phyloP scores from a whole-genome alignment of 345 rosid species.

The Chamaenerion angustifolium region DNA sequence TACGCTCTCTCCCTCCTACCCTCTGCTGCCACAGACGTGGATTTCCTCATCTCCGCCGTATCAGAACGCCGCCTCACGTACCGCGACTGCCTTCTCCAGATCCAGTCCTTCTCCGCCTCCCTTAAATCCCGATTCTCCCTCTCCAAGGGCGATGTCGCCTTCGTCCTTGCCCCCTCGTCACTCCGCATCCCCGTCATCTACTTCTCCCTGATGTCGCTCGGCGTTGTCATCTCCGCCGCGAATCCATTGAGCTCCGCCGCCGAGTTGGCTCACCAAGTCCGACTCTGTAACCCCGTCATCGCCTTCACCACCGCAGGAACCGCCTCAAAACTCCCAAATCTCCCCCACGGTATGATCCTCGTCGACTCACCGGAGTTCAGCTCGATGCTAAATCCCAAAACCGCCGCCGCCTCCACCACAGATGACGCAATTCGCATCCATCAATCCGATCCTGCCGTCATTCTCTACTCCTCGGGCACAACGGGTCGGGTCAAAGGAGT shows the following conservation, averaged over 20 bases:
- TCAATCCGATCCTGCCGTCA: conserved; percentile 60
- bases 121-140: conserved; percentile 30
- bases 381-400: conserved; percentile 16
- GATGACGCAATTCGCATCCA: conserved; percentile 12
- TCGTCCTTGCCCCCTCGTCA: conserved; percentile 51
- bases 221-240: conserved; percentile 58
- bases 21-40: conserved; percentile 10
- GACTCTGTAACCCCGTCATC: conserved; percentile 42
- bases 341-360: conserved; percentile 30
- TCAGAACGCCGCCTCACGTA: conserved; percentile 30
- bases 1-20: conserved; percentile 40
- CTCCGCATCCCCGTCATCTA: conserved; percentile 47
- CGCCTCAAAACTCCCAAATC: conserved; percentile 25
- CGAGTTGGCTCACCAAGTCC: conserved; percentile 46
- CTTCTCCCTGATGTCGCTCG: conserved; percentile 60
- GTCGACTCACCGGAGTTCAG: conserved; percentile 68
- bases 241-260: conserved; percentile 48
- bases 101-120: conserved; percentile 32
- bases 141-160: conserved; percentile 43
- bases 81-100: conserved; percentile 25
- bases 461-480: conserved; percentile 75
- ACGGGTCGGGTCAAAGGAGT: conserved; percentile 72
- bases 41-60: conserved; percentile 32
- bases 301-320: conserved; percentile 53
- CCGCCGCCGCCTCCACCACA: not conserved